Evolutionary conservation across 306 rosid genomes (phyloP), one percentile per base, ranked within the genome.

Genomic region (Sicyos baderoa): DNA sequence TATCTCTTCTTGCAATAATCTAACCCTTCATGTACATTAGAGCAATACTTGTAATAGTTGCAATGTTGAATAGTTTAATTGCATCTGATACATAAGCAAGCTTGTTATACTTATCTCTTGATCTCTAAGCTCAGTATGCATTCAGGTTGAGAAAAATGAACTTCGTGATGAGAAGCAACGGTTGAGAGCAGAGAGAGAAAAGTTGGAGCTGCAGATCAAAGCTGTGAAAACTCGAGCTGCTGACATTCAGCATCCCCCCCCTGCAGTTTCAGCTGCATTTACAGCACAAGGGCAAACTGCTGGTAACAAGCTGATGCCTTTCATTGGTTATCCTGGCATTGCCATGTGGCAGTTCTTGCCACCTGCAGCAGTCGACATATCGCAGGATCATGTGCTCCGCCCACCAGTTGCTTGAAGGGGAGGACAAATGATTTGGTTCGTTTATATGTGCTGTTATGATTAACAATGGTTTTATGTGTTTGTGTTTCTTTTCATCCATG

Each of bases 291-390:
- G 79, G 56, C 91, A 83, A 78, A 77, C 79, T 25, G 70, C 83
- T 3, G 84, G 88, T 44, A 82, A 76, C 88, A 89, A 86, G 72
- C 66, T 89, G 79, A 76, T 83, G 79, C 90, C 96, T 75, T 77
- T 81, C 77, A 71, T 86, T 5, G 75, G 96, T 35, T 86, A 89
- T 67, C 92, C 90, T 7, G 84, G 92, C 23, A 79, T 89, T 57
- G 86, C 84, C 62, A 83, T 89, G 96, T 89, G 96, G 96, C 90
- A 86, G 47, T 81, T 86, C 76, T 69, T 86, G 88, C 96, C 96
- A 15, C 86, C 89, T 1, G 85, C 96, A 0, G 67, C 88, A 0
- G 81, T 86, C 66, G 89, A 89, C 80, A 84, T 86, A 59, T 83
- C 96, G 14, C 88, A 89, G 79, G 90, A 89, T 82, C 91, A 89